A percentile compares a stretch with the other conserved stretches of the same genome.
These are phyloP conservation scores for Hondaea fermentalgiana DNA, from an alignment of 108 stramenopile genomes.

Conservation along the genomic window DNA sequence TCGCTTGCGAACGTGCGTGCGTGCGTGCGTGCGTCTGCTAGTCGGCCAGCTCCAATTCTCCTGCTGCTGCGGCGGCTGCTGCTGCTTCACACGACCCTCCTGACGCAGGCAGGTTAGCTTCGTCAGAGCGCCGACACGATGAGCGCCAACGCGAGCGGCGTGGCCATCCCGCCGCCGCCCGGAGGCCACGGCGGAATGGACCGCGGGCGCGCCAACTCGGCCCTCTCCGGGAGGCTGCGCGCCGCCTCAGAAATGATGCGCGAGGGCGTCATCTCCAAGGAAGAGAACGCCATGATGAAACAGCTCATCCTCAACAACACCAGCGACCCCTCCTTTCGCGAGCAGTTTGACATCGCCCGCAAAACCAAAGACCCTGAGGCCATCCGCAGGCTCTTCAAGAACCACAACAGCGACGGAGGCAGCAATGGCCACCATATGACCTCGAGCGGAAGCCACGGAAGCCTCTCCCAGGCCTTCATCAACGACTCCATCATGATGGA, in stretches of 20 bases:
- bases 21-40: too few species aligned
- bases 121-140: too few species aligned
- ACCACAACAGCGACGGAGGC: not conserved
- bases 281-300: conserved; percentile 3
- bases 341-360: not conserved
- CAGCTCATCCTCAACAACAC: not conserved
- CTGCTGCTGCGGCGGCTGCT: too few species aligned
- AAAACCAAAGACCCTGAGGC: not conserved
- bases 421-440: too few species aligned
- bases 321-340: not conserved
- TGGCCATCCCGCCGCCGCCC: not conserved
- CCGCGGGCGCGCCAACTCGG: not conserved
- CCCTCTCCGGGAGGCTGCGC: not conserved
- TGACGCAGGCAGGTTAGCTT: too few species aligned
- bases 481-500: not conserved
- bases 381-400: not conserved
- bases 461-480: not conserved
- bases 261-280: not conserved
- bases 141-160: not conserved
- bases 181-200: not conserved
- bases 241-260: conserved; percentile 15
- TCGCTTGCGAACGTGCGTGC: too few species aligned
- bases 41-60: too few species aligned
- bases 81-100: too few species aligned
- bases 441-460: too few species aligned